Evolutionary conservation across 2,329 filamentous ascomycete species (phyloP), one percentile per base, ranked within the genome.

Genomic region (Aspergillus japonicus): DNA sequence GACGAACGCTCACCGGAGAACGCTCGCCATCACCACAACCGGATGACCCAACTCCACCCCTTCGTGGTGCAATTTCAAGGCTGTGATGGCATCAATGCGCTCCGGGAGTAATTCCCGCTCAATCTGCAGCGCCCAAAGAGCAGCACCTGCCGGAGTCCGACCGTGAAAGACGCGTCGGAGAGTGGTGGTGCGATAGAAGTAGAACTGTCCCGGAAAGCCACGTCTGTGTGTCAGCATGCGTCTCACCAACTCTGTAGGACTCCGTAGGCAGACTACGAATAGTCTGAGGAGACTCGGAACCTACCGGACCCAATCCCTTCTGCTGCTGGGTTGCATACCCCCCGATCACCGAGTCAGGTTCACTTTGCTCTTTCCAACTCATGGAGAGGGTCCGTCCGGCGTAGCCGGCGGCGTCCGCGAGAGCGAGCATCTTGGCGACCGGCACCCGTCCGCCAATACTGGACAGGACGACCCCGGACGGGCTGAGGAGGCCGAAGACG

Each of bases 21-120:
- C 42, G 26, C 52, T 54, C 14, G 52, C 52, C 52, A 54, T 54
- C 8, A 54, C 52, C 14, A 54, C 52, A 12, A 47, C 52, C 16
- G 52, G 52, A 21, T 54, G 52, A 12, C 52, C 52, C 5, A 55
- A 23, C n/a, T 48, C 53, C 4, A 33, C 47, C 8, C 29, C 53
- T 19, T 35, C 19, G 3, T 23, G 24, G 21, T 55, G 26, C 7
- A 29, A 6, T 14, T 33, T 29, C 47, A 48, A 8, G 10, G 52
- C 39, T 4, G 39, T 29, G n/a, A 54, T 24, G 10, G 52, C 52
- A 47, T 54, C 52, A 11, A 54, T 2, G 0, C 39, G 16, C 5
- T 54, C 11, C 4, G 52, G n/a, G 14, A 47, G 10, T 16, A 54
- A 24, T 14, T 54, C 52, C 2, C 21, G 29, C 39, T 47, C 52